Conservation (phyloP, 2,329 filamentous ascomycete genomes). For the Diplodia seriata region DNA sequence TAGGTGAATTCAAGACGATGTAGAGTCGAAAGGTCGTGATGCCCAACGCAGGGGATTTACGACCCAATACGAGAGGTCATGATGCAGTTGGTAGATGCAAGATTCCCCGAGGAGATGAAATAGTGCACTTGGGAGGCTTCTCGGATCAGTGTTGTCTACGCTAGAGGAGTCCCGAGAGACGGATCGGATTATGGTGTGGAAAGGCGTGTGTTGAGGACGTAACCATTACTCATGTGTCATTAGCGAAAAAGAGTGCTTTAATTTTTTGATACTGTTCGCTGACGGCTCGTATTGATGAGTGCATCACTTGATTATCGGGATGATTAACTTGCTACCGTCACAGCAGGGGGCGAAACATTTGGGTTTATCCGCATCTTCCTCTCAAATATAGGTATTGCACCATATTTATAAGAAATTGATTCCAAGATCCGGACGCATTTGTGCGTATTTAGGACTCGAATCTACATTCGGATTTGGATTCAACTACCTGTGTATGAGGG, state of each 20-base stretch:
- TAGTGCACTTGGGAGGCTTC: background rate
- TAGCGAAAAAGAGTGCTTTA: constrained; percentile 29
- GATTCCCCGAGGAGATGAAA: constrained; percentile 12
- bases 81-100: background rate
- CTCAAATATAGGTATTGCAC: too few relatives aligned
- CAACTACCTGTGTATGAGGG: too few relatives aligned
- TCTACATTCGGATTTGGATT: too few relatives aligned
- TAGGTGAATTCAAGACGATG: background rate
- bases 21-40: background rate
- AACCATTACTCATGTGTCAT: constrained; percentile 25
- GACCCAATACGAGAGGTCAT: background rate
- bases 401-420: too few relatives aligned
- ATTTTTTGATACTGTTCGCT: background rate
- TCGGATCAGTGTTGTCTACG: too few relatives aligned
- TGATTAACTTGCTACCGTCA: background rate
- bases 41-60: background rate
- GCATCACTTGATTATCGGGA: background rate
- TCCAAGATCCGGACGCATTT: too few relatives aligned
- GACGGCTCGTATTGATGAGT: background rate
- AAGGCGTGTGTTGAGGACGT: background rate
- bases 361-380: too few relatives aligned
- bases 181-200: background rate
- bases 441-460: too few relatives aligned
- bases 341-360: too few relatives aligned
- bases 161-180: background rate